Evolutionary conservation across 1,284 basidiomycete genomes (phyloP).

Genomic region (Ganoderma boninense): DNA sequence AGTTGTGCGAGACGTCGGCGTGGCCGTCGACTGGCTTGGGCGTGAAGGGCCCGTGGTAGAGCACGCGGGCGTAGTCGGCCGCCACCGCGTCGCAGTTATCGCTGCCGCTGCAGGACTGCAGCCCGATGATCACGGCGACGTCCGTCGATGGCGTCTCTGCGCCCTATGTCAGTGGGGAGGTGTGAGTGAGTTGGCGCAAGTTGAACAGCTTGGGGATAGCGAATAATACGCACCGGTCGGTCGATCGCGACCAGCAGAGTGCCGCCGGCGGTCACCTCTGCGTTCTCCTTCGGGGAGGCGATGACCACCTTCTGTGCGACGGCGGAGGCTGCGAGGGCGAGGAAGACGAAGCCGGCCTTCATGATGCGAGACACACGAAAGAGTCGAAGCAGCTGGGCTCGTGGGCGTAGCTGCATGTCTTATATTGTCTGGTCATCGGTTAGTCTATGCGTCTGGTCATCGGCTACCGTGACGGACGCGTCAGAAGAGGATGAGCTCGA

Average conservation of each 20-base stretch:
- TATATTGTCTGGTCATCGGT: not conserved
- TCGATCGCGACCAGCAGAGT: slow-evolving; percentile 8
- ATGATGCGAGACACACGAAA: not conserved
- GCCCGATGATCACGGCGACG: slow-evolving; percentile 12
- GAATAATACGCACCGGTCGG: slow-evolving; percentile 2
- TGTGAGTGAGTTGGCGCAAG: too few relatives aligned
- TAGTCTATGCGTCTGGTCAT: not conserved
- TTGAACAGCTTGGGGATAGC: not conserved
- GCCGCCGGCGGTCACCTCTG: slow-evolving; percentile 1
- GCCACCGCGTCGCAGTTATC: slow-evolving; percentile 10
- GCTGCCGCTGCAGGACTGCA: not conserved
- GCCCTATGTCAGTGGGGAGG: not conserved
- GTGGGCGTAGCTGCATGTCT: not conserved
- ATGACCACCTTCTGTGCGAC: slow-evolving; percentile 8
- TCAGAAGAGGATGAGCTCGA: not conserved
- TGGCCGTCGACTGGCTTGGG: slow-evolving; percentile 5
- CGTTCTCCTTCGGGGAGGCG: slow-evolving; percentile 3
- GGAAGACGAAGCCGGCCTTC: slow-evolving; percentile 17
- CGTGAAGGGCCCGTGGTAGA: slow-evolving; percentile 4
- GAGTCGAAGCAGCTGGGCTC: not conserved
- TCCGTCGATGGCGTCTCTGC: slow-evolving; percentile 7
- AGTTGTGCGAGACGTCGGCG: slow-evolving; percentile 11
- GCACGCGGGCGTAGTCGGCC: not conserved
- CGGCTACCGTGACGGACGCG: slow-evolving; percentile 3
- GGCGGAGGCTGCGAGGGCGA: slow-evolving; percentile 7